A percentile compares a stretch with the other conserved stretches of the same genome.
These are phyloP conservation scores for Lachancea waltii DNA, from an alignment of 805 yeast genomes.

Conservation along the genomic window DNA sequence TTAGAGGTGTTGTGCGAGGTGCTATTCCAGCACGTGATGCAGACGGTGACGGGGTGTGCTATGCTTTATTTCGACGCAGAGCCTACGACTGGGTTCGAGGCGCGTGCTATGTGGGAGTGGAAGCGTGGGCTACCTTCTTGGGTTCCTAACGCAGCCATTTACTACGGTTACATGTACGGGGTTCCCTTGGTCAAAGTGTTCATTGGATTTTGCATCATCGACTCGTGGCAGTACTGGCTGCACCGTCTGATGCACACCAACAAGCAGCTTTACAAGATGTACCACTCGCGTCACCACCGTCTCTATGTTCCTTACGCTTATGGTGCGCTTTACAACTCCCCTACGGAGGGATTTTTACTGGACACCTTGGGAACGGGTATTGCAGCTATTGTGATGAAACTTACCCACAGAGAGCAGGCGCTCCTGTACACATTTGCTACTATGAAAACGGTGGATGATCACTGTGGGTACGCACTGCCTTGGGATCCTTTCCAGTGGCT, in stretches of 20 bases:
- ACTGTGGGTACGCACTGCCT: conserved; percentile 95
- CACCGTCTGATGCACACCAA: conserved; percentile 87
- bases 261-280: conserved; percentile 64
- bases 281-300: conserved; percentile 93
- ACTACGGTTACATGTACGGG: conserved; percentile 54
- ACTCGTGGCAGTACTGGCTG: conserved; percentile 91
- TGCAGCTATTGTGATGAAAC: conserved; percentile 54
- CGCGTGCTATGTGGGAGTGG: conserved; percentile 40
- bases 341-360: conserved; percentile 85
- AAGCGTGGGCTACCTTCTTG: conserved; percentile 29
- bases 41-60: conserved; percentile 59
- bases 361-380: conserved; percentile 92
- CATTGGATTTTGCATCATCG: conserved; percentile 68
- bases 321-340: conserved; percentile 93
- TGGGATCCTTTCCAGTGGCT: conserved; percentile 82
- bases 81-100: conserved; percentile 48
- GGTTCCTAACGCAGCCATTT: conserved; percentile 45
- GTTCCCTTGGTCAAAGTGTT: conserved; percentile 50
- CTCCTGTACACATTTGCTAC: conserved; percentile 81
- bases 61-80: conserved; percentile 52
- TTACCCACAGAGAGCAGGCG: conserved; percentile 72
- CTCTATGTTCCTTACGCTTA: conserved; percentile 93
- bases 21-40: conserved; percentile 75
- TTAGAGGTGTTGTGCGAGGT: conserved; percentile 75
- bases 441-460: conserved; percentile 95